Evolutionary conservation across 192 early-diverging fungal genomes (phyloP), one percentile per base, ranked within the genome.

Genomic region (Coemansia sp.): DNA sequence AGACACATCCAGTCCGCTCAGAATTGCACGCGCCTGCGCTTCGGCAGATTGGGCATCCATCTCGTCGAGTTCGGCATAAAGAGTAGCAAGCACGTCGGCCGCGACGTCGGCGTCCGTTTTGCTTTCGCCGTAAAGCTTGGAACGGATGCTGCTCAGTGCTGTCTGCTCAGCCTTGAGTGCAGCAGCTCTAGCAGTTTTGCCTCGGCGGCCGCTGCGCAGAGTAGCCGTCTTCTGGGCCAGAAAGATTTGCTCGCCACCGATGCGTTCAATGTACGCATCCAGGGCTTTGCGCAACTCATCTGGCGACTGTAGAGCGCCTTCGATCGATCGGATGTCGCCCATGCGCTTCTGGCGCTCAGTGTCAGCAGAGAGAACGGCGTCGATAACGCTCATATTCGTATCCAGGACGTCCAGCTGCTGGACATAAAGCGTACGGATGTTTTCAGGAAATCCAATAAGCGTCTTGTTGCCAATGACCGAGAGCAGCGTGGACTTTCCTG

Each of bases 401-500:
- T 81, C 73, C 12, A 81, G 56, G 8, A 82, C 83, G 25, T 89
- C 85, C 41, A 93, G 63, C 64, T 94, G 93, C 61, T 89, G 86
- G 53, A 96, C 86, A 62, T 93, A 89, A 19, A 94, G 76, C 3
- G 89, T 85, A 38, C 81, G 68, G 51, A 95, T 66, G 69, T 94
- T 94, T 34, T 83, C 80, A 0, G 94, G 93, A 33, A 93, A 87
- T 1, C 94, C 94, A 21, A 91, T 81, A 15, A 96, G 61, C 15
- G 75, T 55, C 57, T 90, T 86, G 53, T 88, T 85, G 51, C 85
- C 85, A 87, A 99, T 98, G 51, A 97, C 80, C 71, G 96, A 96
- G 50, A 99, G 83, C 37, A 99, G 85, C 15, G 96, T 99, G 41
- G 93, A 95, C 70, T 96, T 95, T 69, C 94, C 93, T 11, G 84